These are phyloP conservation scores for Dryadomyces quercivorus DNA, from an alignment of 2,329 filamentous ascomycete species.

Conservation along the genomic window DNA sequence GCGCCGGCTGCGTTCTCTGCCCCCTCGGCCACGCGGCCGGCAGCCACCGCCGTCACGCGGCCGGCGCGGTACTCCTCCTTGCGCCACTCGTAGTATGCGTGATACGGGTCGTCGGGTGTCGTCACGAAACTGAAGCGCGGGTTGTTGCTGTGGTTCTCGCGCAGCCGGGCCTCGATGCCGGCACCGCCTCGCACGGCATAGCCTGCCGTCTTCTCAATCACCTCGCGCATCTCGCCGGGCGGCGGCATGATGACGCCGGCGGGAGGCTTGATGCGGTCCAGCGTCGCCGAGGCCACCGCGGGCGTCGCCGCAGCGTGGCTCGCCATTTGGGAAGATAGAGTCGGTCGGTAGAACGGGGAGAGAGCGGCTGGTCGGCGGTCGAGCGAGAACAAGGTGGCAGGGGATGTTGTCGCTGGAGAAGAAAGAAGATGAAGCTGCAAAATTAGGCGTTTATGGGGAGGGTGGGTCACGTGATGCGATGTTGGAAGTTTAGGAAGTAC, in stretches of 20 bases:
- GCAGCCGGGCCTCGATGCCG: conserved; percentile 71
- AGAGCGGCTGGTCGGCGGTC: too few relatives aligned
- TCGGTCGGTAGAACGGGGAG: background rate
- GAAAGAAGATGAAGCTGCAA: too few relatives aligned
- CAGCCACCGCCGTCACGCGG: conserved; percentile 64
- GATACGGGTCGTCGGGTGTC: conserved; percentile 67
- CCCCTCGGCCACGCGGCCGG: conserved; percentile 58
- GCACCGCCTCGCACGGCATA: conserved; percentile 64
- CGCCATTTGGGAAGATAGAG: background rate
- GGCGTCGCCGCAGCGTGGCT: conserved; percentile 25
- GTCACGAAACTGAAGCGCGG: conserved; percentile 92
- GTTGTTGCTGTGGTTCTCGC: conserved; percentile 71
- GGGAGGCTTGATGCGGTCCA: conserved; percentile 66
- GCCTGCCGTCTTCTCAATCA: conserved; percentile 89
- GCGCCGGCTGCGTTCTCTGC: conserved; percentile 27
- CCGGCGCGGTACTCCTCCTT: conserved; percentile 76
- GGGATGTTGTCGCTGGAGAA: too few relatives aligned
- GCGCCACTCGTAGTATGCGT: conserved; percentile 83
- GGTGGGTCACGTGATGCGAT: too few relatives aligned
- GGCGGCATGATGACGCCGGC: conserved; percentile 79
- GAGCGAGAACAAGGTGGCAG: too few relatives aligned
- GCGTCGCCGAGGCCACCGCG: conserved; percentile 29
- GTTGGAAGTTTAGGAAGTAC: too few relatives aligned
- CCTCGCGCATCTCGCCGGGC: conserved; percentile 63
- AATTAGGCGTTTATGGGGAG: too few relatives aligned